Evolutionary conservation across 169 alveolate species (phyloP).

Genomic region (Eimeria sp.): DNA sequence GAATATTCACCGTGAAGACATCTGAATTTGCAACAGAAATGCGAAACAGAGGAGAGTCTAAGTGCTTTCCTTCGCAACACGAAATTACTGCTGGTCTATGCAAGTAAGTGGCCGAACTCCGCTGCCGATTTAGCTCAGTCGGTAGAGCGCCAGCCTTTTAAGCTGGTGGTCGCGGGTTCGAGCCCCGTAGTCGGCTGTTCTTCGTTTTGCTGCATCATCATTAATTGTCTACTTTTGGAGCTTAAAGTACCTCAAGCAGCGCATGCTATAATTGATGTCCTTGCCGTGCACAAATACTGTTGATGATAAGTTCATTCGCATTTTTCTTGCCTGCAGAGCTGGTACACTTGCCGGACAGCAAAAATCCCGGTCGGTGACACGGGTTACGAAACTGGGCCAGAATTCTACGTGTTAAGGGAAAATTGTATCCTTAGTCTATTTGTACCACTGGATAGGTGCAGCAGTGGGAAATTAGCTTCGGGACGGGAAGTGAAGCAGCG

Average conservation of each 20-base stretch:
- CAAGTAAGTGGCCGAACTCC: background rate
- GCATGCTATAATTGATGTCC: background rate
- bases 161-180: slow-evolving; percentile 99
- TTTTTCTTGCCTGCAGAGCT: background rate
- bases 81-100: background rate
- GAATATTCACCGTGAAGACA: too few relatives aligned
- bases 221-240: background rate
- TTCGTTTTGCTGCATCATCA: too few relatives aligned
- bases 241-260: background rate
- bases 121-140: slow-evolving; percentile 98
- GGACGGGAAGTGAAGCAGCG: background rate
- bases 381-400: background rate
- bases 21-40: too few relatives aligned
- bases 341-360: background rate
- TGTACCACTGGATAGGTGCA: background rate
- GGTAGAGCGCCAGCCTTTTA: slow-evolving; percentile 99
- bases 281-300: too few relatives aligned
- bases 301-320: too few relatives aligned
- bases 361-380: background rate
- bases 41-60: background rate
- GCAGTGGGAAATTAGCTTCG: background rate
- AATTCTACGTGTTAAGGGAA: background rate
- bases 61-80: background rate
- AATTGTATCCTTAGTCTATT: background rate
- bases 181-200: slow-evolving; percentile 95